Base-by-base conservation (phyloP, 306 rosid genomes). In the Corylus heterophylla region DNA sequence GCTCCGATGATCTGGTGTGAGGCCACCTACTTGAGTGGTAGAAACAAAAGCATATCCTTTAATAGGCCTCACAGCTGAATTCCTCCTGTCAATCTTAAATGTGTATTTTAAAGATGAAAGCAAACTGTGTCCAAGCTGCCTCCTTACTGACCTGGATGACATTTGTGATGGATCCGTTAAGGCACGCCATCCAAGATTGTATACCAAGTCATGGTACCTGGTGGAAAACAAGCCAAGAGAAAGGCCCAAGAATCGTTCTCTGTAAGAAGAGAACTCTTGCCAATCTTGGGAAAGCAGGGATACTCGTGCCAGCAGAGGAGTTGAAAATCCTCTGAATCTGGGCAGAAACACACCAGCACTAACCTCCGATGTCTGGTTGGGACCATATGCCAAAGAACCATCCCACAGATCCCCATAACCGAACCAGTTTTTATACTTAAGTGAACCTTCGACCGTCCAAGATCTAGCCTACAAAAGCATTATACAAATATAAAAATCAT, bases 401-500 rank as follows among this genome's bases (percentile, higher is more conserved):
- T 96, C 97, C 99, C 99, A 96, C 54, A 91, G 70, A 86, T 96
- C 99, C 56, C 92, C 99, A 87, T 93, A 90, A 83, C 99, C 99
- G 5, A 96, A 86, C 84, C 90, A 83, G 80, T 93, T 96, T 83
- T 90, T 96, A 81, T 88, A 87, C 87, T 93, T 96, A 9, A 96
- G 83, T 39, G 93, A 73, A 56, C 98, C 96, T 88, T 96, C 98
- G 78, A 84, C 66, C 14, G 90, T 89, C 97, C 97, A 93, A 39
- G 98, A 93, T 74, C 93, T 93, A 81, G 92, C 88, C 99, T 96
- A 74, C 88, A 87, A 79, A 81, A 80, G 74, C 87, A 87, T 83
- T 55, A 64, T 44, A 75, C 35, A 84, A 76, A 49, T 78, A 78
- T 80, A 76, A 80, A 71, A 78, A 66, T 45, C 45, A 69, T 11